These are phyloP conservation scores for Zalerion maritima DNA, from an alignment of 495 filamentous ascomycete species.

Conservation along the genomic window DNA sequence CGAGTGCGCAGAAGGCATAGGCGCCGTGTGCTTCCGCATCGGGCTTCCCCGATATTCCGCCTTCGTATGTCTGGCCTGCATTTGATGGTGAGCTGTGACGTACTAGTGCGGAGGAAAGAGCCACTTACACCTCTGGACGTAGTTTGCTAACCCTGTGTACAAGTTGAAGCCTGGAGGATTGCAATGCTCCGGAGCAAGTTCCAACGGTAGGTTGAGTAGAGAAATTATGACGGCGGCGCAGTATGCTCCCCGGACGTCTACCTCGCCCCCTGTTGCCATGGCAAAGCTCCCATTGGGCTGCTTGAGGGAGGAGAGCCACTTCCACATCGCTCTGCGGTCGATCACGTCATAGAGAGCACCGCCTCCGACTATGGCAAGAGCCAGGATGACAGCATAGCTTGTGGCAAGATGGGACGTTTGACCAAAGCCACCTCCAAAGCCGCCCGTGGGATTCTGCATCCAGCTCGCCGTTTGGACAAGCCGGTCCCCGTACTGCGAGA, in stretches of 20 bases:
- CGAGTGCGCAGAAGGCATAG: conserved; percentile 90
- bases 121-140: conserved; percentile 62
- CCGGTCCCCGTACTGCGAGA: conserved; percentile 50
- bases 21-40: conserved; percentile 86
- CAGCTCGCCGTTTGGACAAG: conserved; percentile 56
- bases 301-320: conserved; percentile 74
- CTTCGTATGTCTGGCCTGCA: conserved; percentile 83
- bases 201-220: conserved; percentile 67
- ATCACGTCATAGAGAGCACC: conserved; percentile 57
- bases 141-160: conserved; percentile 55
- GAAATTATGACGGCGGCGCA: conserved; percentile 72
- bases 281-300: conserved; percentile 71
- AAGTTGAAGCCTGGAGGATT: conserved; percentile 44
- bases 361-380: conserved; percentile 62
- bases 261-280: conserved; percentile 68
- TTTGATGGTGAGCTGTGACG: conserved; percentile 10
- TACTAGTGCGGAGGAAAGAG: conserved; percentile 4
- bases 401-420: conserved; percentile 77
- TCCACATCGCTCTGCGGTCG: conserved; percentile 75
- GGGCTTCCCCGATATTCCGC: conserved; percentile 73
- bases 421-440: conserved; percentile 88
- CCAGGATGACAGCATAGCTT: conserved; percentile 71
- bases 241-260: conserved; percentile 86
- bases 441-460: conserved; percentile 71
- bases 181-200: conserved; percentile 55